Base-by-base conservation (phyloP, 1,139 yeast species). In the Meyerozyma elateridarum region DNA sequence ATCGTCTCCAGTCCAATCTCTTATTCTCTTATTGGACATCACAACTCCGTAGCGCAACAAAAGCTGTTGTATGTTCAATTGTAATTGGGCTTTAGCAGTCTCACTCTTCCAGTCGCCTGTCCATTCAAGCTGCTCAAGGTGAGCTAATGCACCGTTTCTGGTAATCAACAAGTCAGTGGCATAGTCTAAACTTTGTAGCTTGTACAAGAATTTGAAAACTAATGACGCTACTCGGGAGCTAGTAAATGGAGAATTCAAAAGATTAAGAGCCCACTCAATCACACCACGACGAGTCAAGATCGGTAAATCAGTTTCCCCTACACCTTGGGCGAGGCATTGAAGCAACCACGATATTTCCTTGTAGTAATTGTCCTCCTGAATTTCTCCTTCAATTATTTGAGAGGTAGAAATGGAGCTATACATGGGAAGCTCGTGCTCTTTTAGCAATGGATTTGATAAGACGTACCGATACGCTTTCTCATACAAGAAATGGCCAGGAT, bases 401-500 rank as follows among this genome's bases (percentile, higher is more conserved):
- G 64, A 55, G 24, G 51, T 42, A 6, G 53, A 59, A 17, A 83
- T 67, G 4, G 70, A 55, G 25, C 64, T 66, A 49, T 65, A 76
- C 35, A 88, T 52, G 2, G 96, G 96, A 20, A 88, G 53, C 24
- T 84, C 91, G 37, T 61, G 63, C 1, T 59, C 43, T 38, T 70
- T 69, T 28, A 85, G 55, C 6, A 61, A 59, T 7, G 85, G 81
- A 20, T 75, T 74, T 4, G 75, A 61, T 29, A 82, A 59, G 7
- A 83, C 63, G 62, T 74, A 82, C 42, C 79, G 68, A 47, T 69
- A 75, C 0, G 76, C 73, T 40, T 76, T 74, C 41, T 85, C 95
- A 51, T 82, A 85, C 28, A 89, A 54, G 49, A 61, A 72, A 52
- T 74, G 93, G n/a, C 73, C 79, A 1, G 88, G 96, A 51, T 75